Base-by-base conservation (phyloP, 495 filamentous ascomycete species). In the Hyaloscypha bicolor region DNA sequence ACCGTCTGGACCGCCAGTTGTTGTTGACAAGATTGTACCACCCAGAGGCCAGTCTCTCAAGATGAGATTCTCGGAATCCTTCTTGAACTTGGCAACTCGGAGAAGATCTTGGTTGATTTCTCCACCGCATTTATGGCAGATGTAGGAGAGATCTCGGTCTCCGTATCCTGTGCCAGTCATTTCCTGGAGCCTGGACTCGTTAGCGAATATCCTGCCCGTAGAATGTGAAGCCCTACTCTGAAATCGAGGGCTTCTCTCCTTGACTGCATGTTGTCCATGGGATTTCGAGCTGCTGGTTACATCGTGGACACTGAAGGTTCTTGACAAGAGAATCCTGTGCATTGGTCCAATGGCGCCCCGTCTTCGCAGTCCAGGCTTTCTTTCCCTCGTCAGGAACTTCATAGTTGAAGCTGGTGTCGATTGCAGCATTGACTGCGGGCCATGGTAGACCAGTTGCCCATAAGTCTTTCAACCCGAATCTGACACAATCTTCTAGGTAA, bases 401-500 rank as follows among this genome's bases (percentile, higher is more conserved):
- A 73, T 93, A 95, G 55, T 80, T 81, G 70, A 94, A 90, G 16
- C 79, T 73, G 25, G 77, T 77, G 70, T 94, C 82, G 68, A 96
- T 93, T n/a, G 82, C 85, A 9, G 78, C 68, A 69, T 88, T 81
- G 42, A 95, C 77, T 16, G 80, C 72, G 21, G 82, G 68, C 92
- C 92, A 96, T 2, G 92, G 93, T 62, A 97, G 83, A 3, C 87
- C 87, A 3, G 84, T 82, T 6, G 72, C 76, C 87, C 91, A 93
- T 30, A 93, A 75, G 3, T 77, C 71, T 65, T 83, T 79, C 45
- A 88, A 77, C 0, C 85, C 86, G 31, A 82, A 78, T 22, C 91
- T 81, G 59, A 94, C 77, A 69, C 89, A 89, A 73, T 96, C 93
- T 70, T 96, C 93, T 3, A 93, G 83, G 73, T 88, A 96, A 53